Percentiles rank a stretch among this genome's conserved stretches.
phyloP scores from a whole-genome alignment of 2,329 filamentous ascomycete genomes.

The Penicillium capsulatum region DNA sequence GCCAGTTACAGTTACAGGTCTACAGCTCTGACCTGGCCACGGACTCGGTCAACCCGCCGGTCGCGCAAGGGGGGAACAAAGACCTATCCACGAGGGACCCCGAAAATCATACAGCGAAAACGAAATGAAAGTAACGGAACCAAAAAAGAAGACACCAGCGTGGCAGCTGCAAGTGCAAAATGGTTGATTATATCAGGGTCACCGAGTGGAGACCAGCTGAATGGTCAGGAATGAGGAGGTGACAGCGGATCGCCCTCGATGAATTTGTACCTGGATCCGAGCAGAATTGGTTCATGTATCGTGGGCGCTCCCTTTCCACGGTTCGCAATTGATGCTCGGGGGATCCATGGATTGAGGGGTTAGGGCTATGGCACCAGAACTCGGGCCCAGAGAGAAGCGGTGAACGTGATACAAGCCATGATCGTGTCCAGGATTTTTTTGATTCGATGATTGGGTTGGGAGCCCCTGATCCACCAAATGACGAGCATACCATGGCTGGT shows the following conservation, averaged over 20 bases:
- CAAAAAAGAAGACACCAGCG: too few species aligned
- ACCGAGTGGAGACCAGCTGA: constrained; percentile 26
- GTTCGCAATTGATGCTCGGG: neutral
- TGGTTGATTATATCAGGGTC: constrained; percentile 19
- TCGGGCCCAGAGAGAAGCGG: constrained; percentile 18
- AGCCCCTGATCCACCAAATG: constrained; percentile 27
- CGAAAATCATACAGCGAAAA: too few species aligned
- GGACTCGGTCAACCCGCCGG: neutral
- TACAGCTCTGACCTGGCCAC: too few species aligned
- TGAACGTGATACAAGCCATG: constrained; percentile 22
- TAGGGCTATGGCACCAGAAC: neutral
- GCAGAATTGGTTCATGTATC: neutral
- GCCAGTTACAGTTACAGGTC: too few species aligned
- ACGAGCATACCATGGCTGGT: constrained; percentile 20
- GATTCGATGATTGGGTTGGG: too few species aligned
- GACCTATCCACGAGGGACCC: too few species aligned
- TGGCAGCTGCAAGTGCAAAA: constrained; percentile 31
- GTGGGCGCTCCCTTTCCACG: neutral
- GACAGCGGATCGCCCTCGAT: constrained; percentile 32
- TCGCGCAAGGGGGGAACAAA: constrained; percentile 17
- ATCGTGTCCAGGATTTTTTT: too few species aligned
- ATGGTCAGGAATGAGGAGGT: constrained; percentile 28
- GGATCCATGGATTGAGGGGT: neutral
- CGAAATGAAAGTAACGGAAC: too few species aligned
- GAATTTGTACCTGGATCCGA: constrained; percentile 24